Base-by-base conservation (phyloP, 495 filamentous ascomycete species). In the Lepidopterella palustris region DNA sequence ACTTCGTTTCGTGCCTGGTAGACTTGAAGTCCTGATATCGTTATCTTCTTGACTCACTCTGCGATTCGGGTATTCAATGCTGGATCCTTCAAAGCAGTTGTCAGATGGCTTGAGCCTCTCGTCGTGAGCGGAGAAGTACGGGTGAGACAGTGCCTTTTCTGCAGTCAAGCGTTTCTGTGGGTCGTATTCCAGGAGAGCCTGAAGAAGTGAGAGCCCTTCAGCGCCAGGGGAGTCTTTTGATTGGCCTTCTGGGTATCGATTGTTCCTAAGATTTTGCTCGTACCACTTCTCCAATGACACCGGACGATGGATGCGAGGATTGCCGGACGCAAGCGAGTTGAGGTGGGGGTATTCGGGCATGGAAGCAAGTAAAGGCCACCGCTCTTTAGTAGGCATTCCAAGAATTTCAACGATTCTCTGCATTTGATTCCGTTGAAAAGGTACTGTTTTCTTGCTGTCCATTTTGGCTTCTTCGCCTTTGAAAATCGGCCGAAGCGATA, bases 401-500 rank as follows among this genome's bases (percentile, higher is more conserved):
- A 97, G 85, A 57, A 98, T 88, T 66, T 97, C 95, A 25, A 95
- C 89, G 56, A 98, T 98, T 72, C 96, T 97, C 69, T 90, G 89
- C 90, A 98, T 96, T 74, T 98, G 93, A 68, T 97, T 96, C 24
- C 91, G 84, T 73, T 98, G 93, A 68, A 98, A 98, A 0, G 93
- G 93, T 0, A 97, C 91, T 3, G 88, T 92, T 73, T 96, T 96
- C 72, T 97, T 97, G 72, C 79, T 86, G 71, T 97, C 95, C 90
- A 96, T 96, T 73, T 98, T 98, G 4, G 92, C 93, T 74, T 98
- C 93, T 68, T 98, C 93, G 4, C 93, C 93, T 67, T 98, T 98
- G 78, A 98, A 98, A 50, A 98, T 97, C 1, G 93, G 93, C 1
- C 92, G 84, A 5, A 98, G 77, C 9, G 88, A 89, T 0, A 98